Percentiles rank a stretch among this genome's conserved stretches.
Evolutionary conservation across 257 asterid species (phyloP).

Genomic region (Solanum sitiens): DNA sequence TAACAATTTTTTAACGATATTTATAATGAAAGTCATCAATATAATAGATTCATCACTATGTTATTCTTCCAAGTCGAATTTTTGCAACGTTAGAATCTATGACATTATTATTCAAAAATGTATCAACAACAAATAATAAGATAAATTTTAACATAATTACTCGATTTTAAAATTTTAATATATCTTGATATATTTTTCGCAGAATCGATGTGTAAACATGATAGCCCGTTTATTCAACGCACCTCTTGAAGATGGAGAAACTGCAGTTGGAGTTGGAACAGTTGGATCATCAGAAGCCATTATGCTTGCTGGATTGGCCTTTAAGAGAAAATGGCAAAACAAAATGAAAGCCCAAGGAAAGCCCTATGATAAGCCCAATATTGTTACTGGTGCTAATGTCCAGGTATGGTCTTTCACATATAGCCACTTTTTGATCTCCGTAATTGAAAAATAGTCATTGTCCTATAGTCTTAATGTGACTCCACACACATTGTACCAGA

Average conservation of each 20-base stretch:
- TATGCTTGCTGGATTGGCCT: constrained; percentile 91
- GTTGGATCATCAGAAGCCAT: constrained; percentile 96
- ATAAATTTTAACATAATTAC: too few species aligned
- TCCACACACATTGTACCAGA: accelerated
- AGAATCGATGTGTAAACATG: constrained; percentile 91
- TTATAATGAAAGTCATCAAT: not conserved
- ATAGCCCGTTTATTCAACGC: constrained; percentile 87
- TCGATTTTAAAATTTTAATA: too few species aligned
- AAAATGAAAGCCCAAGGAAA: constrained; percentile 66
- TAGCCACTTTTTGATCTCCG: not conserved
- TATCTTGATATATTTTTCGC: not conserved
- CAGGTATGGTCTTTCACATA: constrained; percentile 24
- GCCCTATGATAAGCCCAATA: constrained; percentile 82
- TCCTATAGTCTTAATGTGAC: not conserved
- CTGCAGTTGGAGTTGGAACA: constrained; percentile 86
- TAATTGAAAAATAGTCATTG: not conserved
- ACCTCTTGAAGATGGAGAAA: constrained; percentile 61
- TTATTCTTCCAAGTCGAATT: too few species aligned
- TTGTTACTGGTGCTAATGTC: constrained; percentile 84
- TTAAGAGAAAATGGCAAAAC: constrained; percentile 90
- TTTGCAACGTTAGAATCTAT: not conserved
- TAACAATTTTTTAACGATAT: not conserved
- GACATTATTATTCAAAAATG: too few species aligned
- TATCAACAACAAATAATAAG: too few species aligned
- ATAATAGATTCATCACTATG: too few species aligned